Percentiles rank a stretch among this genome's conserved stretches.
These are phyloP conservation scores for Eutrema yunnanense DNA, from an alignment of 345 rosid species.

Conservation along the genomic window DNA sequence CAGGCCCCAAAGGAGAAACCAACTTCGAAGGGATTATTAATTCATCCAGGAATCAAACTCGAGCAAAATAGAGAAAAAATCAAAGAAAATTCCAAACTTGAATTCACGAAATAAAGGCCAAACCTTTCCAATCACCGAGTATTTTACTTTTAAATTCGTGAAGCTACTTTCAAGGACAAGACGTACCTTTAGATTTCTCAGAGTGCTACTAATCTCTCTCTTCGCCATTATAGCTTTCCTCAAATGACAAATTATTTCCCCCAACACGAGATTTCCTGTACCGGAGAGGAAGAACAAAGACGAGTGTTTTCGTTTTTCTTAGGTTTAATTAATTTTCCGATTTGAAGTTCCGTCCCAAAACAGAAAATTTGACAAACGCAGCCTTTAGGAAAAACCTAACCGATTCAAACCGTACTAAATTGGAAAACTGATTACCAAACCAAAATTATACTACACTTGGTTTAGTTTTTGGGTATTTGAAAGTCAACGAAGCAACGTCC, in stretches of 20 bases:
- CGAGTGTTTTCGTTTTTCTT: background rate
- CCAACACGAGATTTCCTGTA: background rate
- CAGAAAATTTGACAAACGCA: background rate
- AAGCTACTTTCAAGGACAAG: background rate
- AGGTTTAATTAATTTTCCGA: conserved; percentile 6
- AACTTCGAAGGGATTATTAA: background rate
- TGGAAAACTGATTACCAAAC: background rate
- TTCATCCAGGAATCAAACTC: background rate
- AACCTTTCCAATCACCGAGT: background rate
- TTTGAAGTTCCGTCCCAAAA: background rate
- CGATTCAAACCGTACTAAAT: conserved; percentile 14
- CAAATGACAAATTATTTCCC: background rate
- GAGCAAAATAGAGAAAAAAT: background rate
- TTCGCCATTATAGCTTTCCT: conserved; percentile 49
- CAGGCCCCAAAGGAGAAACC: background rate
- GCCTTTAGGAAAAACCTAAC: conserved; percentile 8
- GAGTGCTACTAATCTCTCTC: conserved; percentile 80
- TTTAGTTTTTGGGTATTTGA: background rate
- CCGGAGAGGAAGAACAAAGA: background rate
- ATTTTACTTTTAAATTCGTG: background rate
- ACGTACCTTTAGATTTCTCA: conserved; percentile 79
- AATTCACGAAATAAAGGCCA: background rate
- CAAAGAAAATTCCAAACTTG: background rate
- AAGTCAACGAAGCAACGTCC: background rate
- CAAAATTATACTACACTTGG: background rate